Base-by-base conservation (phyloP, 441 rosid species). In the Mallotus japonicus region DNA sequence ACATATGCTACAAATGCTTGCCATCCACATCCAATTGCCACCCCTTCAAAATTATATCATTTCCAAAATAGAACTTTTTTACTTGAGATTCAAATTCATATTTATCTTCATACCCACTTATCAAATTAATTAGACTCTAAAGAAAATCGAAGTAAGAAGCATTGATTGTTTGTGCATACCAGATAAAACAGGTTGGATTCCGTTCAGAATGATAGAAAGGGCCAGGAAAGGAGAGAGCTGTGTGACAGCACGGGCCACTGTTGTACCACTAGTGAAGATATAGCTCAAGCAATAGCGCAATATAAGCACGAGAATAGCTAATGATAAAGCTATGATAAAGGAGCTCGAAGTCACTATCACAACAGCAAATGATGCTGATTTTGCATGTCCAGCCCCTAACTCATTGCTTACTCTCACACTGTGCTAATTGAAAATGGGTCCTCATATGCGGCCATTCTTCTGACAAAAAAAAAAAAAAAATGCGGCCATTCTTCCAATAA, bases 131-230 rank as follows among this genome's bases (percentile, higher is more conserved):
- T 24, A 24, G 28, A 24, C 28, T 24, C 28, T 24, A 24, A 24
- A 24, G 28, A 24, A 24, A 24, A 24, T 24, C 28, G 28, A 24
- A 24, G 28, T 0, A 24, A 24, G 28, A 24, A 24, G 28, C 28
- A 24, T 24, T 24, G 28, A 24, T 24, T 24, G 28, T 24, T 24
- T 24, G 28, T 24, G n/a, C 10, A 47, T 82, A 86, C 86, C 89
- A 0, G 86, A 86, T 37, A 86, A 69, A 42, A 86, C 86, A 14
- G 87, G 89, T 56, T 86, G 89, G 16, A 84, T 32, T 50, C 87
- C 87, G 10, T 83, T 78, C 6, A 84, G 76, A 12, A 84, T 11
- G 69, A 84, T 61, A 24, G 90, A 56, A 53, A 74, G 2, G 34
- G 87, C 85, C 2, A 86, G 73, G 71, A 63, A 84, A 22, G 90